A percentile compares a stretch with the other conserved stretches of the same genome.
phyloP scores from a whole-genome alignment of 2,329 filamentous ascomycete genomes.

The Neofusicoccum parvum region DNA sequence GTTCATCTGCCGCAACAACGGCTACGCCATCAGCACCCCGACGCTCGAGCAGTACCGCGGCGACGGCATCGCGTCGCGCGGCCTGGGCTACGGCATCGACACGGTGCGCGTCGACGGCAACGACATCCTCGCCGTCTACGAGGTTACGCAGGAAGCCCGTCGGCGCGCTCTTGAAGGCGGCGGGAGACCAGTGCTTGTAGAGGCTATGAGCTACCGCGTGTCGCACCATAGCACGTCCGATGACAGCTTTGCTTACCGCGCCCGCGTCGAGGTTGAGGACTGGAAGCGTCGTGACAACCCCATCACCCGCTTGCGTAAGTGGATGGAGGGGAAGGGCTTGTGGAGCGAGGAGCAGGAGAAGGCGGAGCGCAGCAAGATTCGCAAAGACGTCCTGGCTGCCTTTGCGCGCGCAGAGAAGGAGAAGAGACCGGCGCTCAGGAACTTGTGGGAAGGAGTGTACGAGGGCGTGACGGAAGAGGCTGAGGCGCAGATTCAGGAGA shows the following conservation, averaged over 20 bases:
- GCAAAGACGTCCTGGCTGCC: conserved; percentile 78
- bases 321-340: conserved; percentile 77
- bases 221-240: conserved; percentile 96
- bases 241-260: conserved; percentile 94
- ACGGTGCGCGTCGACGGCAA: conserved; percentile 94
- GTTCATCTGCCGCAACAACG: conserved; percentile 92
- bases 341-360: conserved; percentile 88
- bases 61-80: conserved; percentile 85
- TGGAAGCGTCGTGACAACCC: conserved; percentile 92
- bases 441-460: conserved; percentile 87
- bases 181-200: conserved; percentile 82
- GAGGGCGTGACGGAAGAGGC: conserved; percentile 82
- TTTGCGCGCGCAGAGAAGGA: conserved; percentile 82
- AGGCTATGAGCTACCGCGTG: conserved; percentile 98
- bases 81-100: conserved; percentile 90
- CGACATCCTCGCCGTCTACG: conserved; percentile 85
- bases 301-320: conserved; percentile 82
- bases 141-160: conserved; percentile 76
- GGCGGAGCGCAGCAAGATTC: conserved; percentile 63
- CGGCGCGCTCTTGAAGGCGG: conserved; percentile 76
- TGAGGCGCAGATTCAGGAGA: conserved; percentile 71
- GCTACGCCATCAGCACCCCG: conserved; percentile 86
- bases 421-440: conserved; percentile 72
- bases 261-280: conserved; percentile 88
- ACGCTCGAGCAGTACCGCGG: conserved; percentile 90